Base-by-base conservation (phyloP, 2,329 filamentous ascomycete species). In the Sporothrix sp. region DNA sequence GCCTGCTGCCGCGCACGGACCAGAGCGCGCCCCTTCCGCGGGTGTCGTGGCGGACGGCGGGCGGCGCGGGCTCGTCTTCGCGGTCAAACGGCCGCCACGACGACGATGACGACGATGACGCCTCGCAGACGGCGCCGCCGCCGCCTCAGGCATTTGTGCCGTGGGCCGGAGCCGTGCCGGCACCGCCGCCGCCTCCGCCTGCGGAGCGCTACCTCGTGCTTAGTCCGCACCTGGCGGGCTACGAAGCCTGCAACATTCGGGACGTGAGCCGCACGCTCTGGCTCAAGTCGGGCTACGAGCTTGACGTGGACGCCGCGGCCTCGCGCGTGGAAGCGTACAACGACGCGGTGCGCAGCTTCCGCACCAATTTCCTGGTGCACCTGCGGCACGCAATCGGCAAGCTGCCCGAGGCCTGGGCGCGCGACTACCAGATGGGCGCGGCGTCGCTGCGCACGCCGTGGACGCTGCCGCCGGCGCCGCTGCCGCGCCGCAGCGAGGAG, bases 341-440 rank as follows among this genome's bases (percentile, higher is more conserved):
- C 4, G 47, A 49, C 0, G 21, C 37, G 14, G 14, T 51, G 7
- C 50, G 52, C 16, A 25, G 25, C 38, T 55, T 45, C 30, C 45
- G 35, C 45, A 55, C 49, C 23, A 55, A 54, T 39, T 55, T 57
- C n/a, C 30, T 52, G 2, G 49, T 53, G 9, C 49, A 55, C 27
- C 20, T 43, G 40, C 44, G 42, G 4, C 25, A 48, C 18, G 45
- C 32, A 23, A 33, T 54, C 18, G 25, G 25, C 13, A 23, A 16
- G 2, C 33, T 50, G 39, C 30, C 48, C 39, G 36, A 49, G 27
- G 16, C 23, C 18, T 48, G 44, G 35, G 32, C 40, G 7, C 36
- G 35, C 11, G 18, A 50, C 30, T 23, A 45, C 43, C 25, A 28
- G 25, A 28, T 28, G 25, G 25, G 25, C 25, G 6, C 25, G 10